Base-by-base conservation (phyloP, 108 stramenopile genomes). In the Bacterosira constricta region DNA sequence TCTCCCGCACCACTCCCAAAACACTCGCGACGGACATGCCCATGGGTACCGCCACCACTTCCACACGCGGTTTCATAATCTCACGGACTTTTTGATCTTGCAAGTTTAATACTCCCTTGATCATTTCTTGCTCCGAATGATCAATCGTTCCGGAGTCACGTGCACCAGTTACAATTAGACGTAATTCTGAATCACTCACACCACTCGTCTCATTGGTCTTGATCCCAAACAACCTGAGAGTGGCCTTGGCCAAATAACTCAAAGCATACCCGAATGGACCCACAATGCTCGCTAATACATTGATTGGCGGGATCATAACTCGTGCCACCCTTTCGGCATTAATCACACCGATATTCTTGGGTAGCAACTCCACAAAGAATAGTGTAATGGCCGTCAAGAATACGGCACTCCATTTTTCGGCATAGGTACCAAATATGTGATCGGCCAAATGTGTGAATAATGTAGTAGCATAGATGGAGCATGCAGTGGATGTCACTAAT, bases 31-130 rank as follows among this genome's bases (percentile, higher is more conserved):
- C 90, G 15, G 83, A 82, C 84, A 90, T 90, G 42, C 83, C 84
- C n/a, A 69, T 64, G 1, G 90, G 93, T 11, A 97, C 88, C 9
- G 97, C 98, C 34, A 93, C 83, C 12, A 98, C 90, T 66, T 98
- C 96, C 23, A 97, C 97, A 11, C 98, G 91, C 1, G 98, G 98
- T 35, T 90, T 86, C 97, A 98, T 97, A 42, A 97, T 91, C 81
- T 97, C 96, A 47, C 88, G 82, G 11, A 96, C 88, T 46, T 89
- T 85, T 55, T 89, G 90, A 63, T 89, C 89, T 73, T 97, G 96
- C 63, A 98, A 79, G 61, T 97, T 96, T 36, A 98, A 66, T 11
- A 98, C 98, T 20, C 95, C 96, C 75, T 96, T 90, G 66, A 98
- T 97, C 98, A 98, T 98, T 63, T 90, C 93, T 52, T 95, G 96